Evolutionary conservation across 73 alveolate genomes (phyloP).

Genomic region (Tetrahymena elliotti): DNA sequence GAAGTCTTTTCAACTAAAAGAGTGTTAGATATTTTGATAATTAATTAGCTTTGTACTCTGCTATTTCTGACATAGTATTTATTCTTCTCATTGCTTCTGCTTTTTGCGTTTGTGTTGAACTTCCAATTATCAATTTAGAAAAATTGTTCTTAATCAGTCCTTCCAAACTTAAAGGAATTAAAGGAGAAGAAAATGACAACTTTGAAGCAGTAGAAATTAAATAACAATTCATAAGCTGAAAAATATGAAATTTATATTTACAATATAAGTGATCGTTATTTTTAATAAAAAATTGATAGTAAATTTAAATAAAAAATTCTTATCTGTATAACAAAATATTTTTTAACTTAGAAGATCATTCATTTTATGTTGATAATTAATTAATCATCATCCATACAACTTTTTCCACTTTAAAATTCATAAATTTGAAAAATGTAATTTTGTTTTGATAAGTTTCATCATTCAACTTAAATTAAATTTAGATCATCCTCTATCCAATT

Average conservation of each 20-base stretch:
- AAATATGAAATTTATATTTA: too few species aligned
- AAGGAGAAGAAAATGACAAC: not conserved
- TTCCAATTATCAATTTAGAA: not conserved
- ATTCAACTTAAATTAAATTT: too few species aligned
- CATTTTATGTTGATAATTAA: not conserved
- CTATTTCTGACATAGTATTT: constrained; percentile 31
- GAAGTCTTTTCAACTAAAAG: constrained; percentile 11
- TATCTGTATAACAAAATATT: not conserved
- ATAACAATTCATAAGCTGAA: too few species aligned
- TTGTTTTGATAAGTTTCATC: too few species aligned
- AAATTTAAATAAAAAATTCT: too few species aligned
- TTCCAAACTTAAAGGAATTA: not conserved
- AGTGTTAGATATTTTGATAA: constrained; percentile 10
- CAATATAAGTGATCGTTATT: too few species aligned
- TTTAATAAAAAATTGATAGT: not conserved
- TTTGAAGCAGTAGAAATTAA: not conserved
- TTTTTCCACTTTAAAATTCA: too few species aligned
- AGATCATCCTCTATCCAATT: too few species aligned
- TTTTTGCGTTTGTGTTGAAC: constrained; percentile 35
- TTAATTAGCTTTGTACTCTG: constrained; percentile 11
- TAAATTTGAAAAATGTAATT: not conserved
- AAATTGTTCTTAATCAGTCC: not conserved
- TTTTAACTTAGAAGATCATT: not conserved
- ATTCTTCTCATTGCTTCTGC: constrained; percentile 12
- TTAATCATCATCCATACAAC: too few species aligned